Evolutionary conservation across 805 yeast species (phyloP).

Genomic region (Lachancea thermotolerans): DNA sequence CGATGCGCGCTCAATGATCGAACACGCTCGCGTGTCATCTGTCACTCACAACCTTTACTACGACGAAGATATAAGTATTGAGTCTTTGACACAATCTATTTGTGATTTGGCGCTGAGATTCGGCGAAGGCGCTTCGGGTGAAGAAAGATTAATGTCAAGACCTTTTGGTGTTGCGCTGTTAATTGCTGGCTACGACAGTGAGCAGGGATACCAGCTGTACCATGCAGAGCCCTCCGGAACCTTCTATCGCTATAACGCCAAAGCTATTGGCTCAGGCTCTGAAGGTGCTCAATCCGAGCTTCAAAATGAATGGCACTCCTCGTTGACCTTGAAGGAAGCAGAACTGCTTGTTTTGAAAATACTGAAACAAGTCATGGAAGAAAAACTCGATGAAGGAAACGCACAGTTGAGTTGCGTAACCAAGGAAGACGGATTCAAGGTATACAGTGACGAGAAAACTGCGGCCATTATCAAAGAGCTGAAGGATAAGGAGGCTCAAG

Average conservation of each 20-base stretch:
- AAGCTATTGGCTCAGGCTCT: conserved; percentile 97
- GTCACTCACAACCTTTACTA: conserved; percentile 85
- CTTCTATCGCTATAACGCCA: conserved; percentile 94
- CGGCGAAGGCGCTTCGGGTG: conserved; percentile 96
- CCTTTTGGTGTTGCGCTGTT: conserved; percentile 98
- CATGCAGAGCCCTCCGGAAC: conserved; percentile 99
- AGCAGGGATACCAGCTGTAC: conserved; percentile 90
- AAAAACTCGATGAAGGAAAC: conserved; percentile 88
- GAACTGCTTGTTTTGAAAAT: conserved; percentile 83
- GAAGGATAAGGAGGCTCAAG: conserved; percentile 60
- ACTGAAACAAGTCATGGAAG: conserved; percentile 98
- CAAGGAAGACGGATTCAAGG: conserved; percentile 72
- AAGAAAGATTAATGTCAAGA: conserved; percentile 85
- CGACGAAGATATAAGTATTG: conserved; percentile 88
- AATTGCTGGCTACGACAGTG: conserved; percentile 89
- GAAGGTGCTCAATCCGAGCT: conserved; percentile 99
- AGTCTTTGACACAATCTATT: conserved; percentile 89
- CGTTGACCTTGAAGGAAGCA: conserved; percentile 87
- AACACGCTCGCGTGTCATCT: conserved; percentile 89
- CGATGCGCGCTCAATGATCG: conserved; percentile 97
- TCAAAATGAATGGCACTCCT: conserved; percentile 92
- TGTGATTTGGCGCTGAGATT: conserved; percentile 95
- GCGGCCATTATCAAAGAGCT: conserved; percentile 71
- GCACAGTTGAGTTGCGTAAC: conserved; percentile 95
- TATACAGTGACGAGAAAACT: conserved; percentile 77